Evolutionary conservation across 768 basidiomycete genomes (phyloP), one percentile per base, ranked within the genome.

Genomic region (Suillus spraguei): DNA sequence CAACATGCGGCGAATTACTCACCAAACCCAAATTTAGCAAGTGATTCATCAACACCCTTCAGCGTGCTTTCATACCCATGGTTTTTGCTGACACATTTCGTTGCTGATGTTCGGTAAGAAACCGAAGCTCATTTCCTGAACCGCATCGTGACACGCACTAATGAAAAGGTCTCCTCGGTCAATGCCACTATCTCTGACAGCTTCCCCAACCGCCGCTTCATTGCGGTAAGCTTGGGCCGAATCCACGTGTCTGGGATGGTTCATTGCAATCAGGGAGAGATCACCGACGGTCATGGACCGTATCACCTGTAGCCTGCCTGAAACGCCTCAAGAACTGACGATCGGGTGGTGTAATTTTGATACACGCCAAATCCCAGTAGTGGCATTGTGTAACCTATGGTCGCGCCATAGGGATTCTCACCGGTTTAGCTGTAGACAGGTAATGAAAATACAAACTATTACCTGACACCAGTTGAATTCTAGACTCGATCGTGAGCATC

Each of bases 341-440:
- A 68, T 36, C 75, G 79, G 58, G 87, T 78, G 55, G 83, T 78
- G 67, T 84, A 82, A 74, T 91, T 91, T 69, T 85, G 81, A 69
- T 86, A 92, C 22, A 91, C 89, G 46, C 85, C 90, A 61, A 91
- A 86, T 14, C 91, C 90, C 3, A 92, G 78, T 7, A 81, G 72
- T 28, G 91, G 90, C 77, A 92, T 86, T 28, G 74, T 62, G 71
- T 84, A 73, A 17, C 89, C 90, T 58, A 58, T 28, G 22, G 36
- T 28, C 81, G 63, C 55, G 49, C 49, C 49, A 28, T 49, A 24
- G 24, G 52, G 7, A 35, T 22, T 9, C 60, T 36, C 24, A 49
- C 52, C 33, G 52, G 39, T 36, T 70, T 52, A 64, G 59, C 16
- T 28, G 35, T 28, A 50, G 63, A 46, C 49, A 2, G 36, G 47